A percentile compares a stretch with the other conserved stretches of the same genome.
Evolutionary conservation across 164 flowering plant genomes (phyloP).

Genomic region (Dillenia turbinata): DNA sequence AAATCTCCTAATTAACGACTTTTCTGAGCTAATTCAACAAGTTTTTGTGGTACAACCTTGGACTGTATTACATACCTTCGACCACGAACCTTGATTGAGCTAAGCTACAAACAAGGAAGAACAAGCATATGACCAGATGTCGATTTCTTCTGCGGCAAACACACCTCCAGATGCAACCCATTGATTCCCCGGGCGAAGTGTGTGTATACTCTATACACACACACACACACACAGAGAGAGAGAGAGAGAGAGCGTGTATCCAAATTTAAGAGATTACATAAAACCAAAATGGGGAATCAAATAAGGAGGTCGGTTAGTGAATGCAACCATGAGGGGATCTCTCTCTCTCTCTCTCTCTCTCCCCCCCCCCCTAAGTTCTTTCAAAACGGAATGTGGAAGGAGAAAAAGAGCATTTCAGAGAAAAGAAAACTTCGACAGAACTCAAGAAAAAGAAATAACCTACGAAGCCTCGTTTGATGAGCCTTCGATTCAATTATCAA

Average conservation of each 20-base stretch:
- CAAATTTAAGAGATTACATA: background rate
- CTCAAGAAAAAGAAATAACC: conserved; percentile 19
- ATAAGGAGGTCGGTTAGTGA: conserved; percentile 17
- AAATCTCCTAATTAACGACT: background rate
- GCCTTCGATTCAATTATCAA: conserved; percentile 13
- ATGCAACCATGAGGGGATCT: conserved; percentile 18
- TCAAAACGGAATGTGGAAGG: conserved; percentile 24
- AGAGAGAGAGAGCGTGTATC: conserved; percentile 3
- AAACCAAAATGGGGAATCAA: conserved; percentile 15
- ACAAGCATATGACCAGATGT: conserved; percentile 25
- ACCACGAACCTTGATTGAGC: conserved; percentile 30
- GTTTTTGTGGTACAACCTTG: background rate
- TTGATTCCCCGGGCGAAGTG: conserved; percentile 7
- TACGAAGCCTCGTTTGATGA: conserved; percentile 29
- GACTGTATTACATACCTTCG: conserved; percentile 34
- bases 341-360: background rate
- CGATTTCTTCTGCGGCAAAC: conserved; percentile 15
- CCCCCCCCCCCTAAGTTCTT: background rate
- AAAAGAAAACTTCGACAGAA: conserved; percentile 13
- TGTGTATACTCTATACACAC: conserved; percentile 7
- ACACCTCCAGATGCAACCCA: conserved; percentile 24
- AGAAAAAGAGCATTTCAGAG: conserved; percentile 13
- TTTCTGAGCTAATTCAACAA: background rate
- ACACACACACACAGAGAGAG: background rate
- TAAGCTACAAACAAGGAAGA: conserved; percentile 33